Conservation (phyloP, 2,329 filamentous ascomycete species). For the Tolypocladium album region DNA sequence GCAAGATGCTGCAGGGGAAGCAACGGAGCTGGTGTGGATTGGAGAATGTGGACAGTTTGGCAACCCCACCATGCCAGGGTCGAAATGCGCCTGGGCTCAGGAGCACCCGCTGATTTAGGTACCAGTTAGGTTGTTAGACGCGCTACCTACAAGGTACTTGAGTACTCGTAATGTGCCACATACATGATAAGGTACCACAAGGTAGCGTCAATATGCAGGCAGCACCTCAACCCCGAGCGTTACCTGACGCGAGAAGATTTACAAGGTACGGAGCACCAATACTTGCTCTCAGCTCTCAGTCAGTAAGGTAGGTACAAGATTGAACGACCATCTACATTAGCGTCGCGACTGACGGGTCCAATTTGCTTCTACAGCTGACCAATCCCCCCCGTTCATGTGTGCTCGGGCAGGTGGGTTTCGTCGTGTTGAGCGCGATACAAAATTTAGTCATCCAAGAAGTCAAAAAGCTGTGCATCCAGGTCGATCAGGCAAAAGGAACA, state of each 20-base stretch:
- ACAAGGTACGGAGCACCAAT: too few species aligned
- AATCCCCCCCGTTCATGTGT: background rate
- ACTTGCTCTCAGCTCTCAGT: too few species aligned
- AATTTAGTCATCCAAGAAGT: background rate
- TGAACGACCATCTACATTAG: background rate
- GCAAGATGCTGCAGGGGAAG: background rate
- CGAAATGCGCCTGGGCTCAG: background rate
- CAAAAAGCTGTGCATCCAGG: background rate
- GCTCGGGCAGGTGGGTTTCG: background rate
- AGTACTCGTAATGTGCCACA: too few species aligned
- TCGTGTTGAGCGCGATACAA: background rate
- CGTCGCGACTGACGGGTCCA: background rate
- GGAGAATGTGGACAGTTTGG: constrained; percentile 4
- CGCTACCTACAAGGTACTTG: too few species aligned
- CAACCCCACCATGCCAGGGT: background rate
- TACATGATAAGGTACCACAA: too few species aligned
- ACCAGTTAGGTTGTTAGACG: too few species aligned
- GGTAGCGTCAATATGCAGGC: too few species aligned
- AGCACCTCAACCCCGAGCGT: background rate
- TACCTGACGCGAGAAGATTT: too few species aligned
- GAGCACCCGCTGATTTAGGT: too few species aligned
- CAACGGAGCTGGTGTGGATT: background rate
- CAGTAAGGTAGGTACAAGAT: background rate
- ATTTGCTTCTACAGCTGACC: background rate
- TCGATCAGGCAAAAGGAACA: background rate